Evolutionary conservation across 2,329 filamentous ascomycete genomes (phyloP).

Genomic region (Drechslerella stenobrocha): DNA sequence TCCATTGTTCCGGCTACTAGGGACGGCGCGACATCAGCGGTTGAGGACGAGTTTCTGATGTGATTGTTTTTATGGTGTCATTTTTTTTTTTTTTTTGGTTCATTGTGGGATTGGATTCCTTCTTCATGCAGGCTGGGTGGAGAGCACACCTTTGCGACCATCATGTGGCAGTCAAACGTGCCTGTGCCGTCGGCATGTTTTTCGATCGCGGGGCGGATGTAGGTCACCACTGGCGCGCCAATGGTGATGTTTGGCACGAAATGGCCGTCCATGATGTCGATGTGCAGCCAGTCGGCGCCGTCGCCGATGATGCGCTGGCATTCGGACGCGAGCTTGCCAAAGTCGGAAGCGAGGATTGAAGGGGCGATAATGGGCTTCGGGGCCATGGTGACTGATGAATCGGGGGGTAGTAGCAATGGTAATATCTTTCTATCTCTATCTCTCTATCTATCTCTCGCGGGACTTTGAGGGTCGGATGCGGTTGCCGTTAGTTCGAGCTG

Average conservation of each 20-base stretch:
- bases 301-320: conserved; percentile 83
- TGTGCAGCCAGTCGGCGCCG: conserved; percentile 89
- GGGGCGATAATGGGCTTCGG: conserved; percentile 93
- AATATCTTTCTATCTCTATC: neutral
- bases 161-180: conserved; percentile 99
- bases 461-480: neutral
- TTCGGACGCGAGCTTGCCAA: conserved; percentile 81
- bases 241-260: conserved; percentile 99
- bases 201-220: conserved; percentile 84
- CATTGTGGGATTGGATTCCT: too few relatives aligned
- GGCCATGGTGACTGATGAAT: conserved; percentile 64
- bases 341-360: conserved; percentile 97
- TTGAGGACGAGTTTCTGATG: neutral
- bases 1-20: conserved; percentile 90
- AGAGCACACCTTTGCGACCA: conserved; percentile 72
- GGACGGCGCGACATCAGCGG: conserved; percentile 2
- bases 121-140: too few relatives aligned
- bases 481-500: too few relatives aligned
- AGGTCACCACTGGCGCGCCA: conserved; percentile 89
- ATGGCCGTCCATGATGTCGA: conserved; percentile 96
- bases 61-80: neutral
- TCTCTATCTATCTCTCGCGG: too few relatives aligned
- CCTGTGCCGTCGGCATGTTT: conserved; percentile 72
- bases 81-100: too few relatives aligned
- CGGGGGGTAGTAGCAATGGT: neutral